Conservation (phyloP, 208 protist genomes). For the Novymonas esmeraldas region DNA sequence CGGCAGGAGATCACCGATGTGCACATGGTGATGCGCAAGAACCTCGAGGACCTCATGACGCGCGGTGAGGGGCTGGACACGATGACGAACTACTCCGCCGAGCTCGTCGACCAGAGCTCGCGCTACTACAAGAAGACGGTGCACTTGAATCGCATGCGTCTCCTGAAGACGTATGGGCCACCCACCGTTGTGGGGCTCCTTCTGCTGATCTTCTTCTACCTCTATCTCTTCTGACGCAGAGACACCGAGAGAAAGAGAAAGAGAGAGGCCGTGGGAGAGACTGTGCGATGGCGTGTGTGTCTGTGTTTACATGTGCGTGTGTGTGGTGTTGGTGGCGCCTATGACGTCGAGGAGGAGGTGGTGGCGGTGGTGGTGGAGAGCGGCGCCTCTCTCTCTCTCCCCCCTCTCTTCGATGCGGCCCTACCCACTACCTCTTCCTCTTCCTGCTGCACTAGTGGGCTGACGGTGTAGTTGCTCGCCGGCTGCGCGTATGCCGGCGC, state of each 20-base stretch:
- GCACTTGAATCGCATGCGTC: slow-evolving; percentile 88
- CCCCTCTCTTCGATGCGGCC: too few relatives aligned
- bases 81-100: slow-evolving; percentile 87
- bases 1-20: slow-evolving; percentile 88
- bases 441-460: too few relatives aligned
- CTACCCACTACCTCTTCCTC: too few relatives aligned
- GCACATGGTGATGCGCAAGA: slow-evolving; percentile 92
- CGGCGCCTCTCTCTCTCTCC: too few relatives aligned
- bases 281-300: neutral
- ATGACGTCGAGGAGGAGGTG: too few relatives aligned
- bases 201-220: slow-evolving; percentile 80
- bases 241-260: neutral
- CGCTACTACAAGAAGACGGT: slow-evolving; percentile 89
- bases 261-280: neutral
- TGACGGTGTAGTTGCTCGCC: too few relatives aligned
- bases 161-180: slow-evolving; percentile 86
- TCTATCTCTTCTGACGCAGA: slow-evolving; percentile 75
- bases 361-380: too few relatives aligned
- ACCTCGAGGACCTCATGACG: slow-evolving; percentile 89
- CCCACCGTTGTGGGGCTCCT: slow-evolving; percentile 58
- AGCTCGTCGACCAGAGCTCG: slow-evolving; percentile 81
- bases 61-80: slow-evolving; percentile 90
- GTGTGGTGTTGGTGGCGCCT: too few relatives aligned
- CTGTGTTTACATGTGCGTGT: neutral
- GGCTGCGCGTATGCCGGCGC: too few relatives aligned